Base-by-base conservation (phyloP, 2,329 filamentous ascomycete species). In the Ophiostoma himal-ulmi region DNA sequence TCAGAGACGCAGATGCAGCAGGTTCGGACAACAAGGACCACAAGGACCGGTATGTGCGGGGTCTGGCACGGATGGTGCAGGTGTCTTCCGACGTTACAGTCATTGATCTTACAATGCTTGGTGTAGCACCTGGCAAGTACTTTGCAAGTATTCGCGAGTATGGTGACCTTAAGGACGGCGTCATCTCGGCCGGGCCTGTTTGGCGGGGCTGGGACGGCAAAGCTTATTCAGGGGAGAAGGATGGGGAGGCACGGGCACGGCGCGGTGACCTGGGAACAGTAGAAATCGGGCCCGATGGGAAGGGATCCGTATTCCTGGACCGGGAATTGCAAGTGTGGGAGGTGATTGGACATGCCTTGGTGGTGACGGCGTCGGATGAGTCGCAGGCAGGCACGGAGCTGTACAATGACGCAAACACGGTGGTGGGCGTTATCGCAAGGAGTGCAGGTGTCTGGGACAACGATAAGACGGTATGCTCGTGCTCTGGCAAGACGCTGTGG, bases 361-460 rank as follows among this genome's bases (percentile, higher is more conserved):
- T 96, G 65, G 88, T 98, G 67, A 91, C 92, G 64, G 89, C 78
- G 72, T 83, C 88, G 79, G 82, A 87, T 71, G 86, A 89, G 74
- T 82, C 82, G 71, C 70, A 73, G 14, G 30, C 44, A 7, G 86
- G 88, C 1, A 83, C 83, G 70, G 84, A 86, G 77, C 81, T 89
- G 75, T 84, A 84, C 75, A 94, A 97, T 75, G 92, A 97, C 77
- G 85, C 89, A 70, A 88, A 96, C 78, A 97, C 93, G 26, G 83
- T 97, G 68, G 92, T 97, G 1, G 95, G 95, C 10, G 94, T 99
- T 68, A 92, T 99, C 81, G 95, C 95, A 67, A 85, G 95, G 77
- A 97, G 94, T 79, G 94, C 95, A 20, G 95, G 95, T n/a, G 91
- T 97, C 73, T 99, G 95, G 95, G 94, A 97, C 79, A 97, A 99